Percentiles rank a stretch among this genome's conserved stretches.
phyloP scores from a whole-genome alignment of 768 basidiomycete genomes.

The Galerina marginata region DNA sequence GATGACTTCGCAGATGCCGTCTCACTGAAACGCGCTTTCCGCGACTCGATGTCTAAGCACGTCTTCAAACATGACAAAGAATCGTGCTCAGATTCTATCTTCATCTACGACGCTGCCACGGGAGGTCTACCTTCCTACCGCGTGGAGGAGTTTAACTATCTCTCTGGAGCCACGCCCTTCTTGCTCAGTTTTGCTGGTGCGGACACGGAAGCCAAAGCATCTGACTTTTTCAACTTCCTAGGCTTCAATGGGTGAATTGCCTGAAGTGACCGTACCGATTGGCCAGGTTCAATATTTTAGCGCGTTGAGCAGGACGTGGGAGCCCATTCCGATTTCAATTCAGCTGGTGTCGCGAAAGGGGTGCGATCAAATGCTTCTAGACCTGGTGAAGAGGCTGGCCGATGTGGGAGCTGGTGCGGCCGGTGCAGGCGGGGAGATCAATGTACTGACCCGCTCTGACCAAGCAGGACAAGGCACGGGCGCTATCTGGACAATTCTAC shows the following conservation, averaged over 20 bases:
- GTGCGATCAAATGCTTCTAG: constrained; percentile 41
- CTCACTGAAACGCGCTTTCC: constrained; percentile 30
- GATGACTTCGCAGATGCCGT: constrained; percentile 34
- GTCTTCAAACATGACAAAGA: constrained; percentile 34
- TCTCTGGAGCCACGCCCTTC: constrained; percentile 35
- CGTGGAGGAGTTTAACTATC: constrained; percentile 36
- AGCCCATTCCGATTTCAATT: constrained; percentile 42
- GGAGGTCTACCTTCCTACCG: constrained; percentile 42
- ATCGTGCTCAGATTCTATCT: constrained; percentile 40
- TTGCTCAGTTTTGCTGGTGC: constrained; percentile 26
- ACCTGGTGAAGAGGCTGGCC: constrained; percentile 34
- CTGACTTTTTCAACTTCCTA: constrained; percentile 38
- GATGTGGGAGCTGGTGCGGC: constrained; percentile 29
- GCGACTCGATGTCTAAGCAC: constrained; percentile 25
- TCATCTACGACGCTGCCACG: constrained; percentile 42
- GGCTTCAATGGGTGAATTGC: constrained; percentile 44
- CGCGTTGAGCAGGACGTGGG: constrained; percentile 35
- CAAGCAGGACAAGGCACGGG: neutral
- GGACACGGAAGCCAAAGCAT: constrained; percentile 17
- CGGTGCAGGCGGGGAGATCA: constrained; percentile 30
- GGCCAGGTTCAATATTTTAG: constrained; percentile 42
- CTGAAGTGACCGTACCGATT: constrained; percentile 42
- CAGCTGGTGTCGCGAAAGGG: constrained; percentile 40
- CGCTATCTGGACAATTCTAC: neutral
- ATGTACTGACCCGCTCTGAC: constrained; percentile 10